A percentile compares a stretch with the other conserved stretches of the same genome.
Evolutionary conservation across 768 basidiomycete species (phyloP).

Genomic region (Termitomyces sp.): DNA sequence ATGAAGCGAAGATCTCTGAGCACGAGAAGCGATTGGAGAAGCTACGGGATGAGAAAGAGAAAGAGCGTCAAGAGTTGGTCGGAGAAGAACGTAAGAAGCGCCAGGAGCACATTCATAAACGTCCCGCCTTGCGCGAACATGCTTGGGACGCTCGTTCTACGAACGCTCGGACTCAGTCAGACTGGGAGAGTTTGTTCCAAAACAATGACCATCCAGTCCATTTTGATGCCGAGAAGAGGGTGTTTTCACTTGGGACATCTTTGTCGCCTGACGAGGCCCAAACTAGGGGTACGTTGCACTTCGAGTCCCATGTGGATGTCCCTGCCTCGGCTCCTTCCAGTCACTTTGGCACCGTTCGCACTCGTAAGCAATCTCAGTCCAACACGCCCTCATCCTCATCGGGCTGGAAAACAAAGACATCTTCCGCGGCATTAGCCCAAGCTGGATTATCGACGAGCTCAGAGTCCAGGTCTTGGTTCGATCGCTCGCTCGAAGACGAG

Average conservation of each 20-base stretch:
- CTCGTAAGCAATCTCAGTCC: slow-evolving; percentile 8
- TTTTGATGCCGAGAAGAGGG: slow-evolving; percentile 12
- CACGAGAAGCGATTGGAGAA: slow-evolving; percentile 33
- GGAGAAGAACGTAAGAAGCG: slow-evolving; percentile 32
- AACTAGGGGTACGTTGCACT: neutral
- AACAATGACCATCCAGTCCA: slow-evolving; percentile 4
- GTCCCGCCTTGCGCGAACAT: slow-evolving; percentile 14
- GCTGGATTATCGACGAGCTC: neutral
- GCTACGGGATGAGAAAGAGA: slow-evolving; percentile 43
- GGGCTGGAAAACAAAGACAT: slow-evolving; percentile 16
- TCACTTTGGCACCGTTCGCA: slow-evolving; percentile 6
- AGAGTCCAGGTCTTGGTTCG: neutral
- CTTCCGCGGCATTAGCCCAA: slow-evolving; percentile 6
- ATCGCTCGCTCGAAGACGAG: neutral
- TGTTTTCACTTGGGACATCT: slow-evolving; percentile 7
- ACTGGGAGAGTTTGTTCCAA: slow-evolving; percentile 13
- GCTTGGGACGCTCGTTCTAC: slow-evolving; percentile 3
- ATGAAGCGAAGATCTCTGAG: slow-evolving; percentile 27
- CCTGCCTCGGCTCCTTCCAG: neutral
- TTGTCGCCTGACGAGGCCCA: slow-evolving; percentile 5
- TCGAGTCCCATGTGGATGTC: slow-evolving; percentile 1
- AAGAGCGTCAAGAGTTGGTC: slow-evolving; percentile 40
- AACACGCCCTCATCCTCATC: slow-evolving; percentile 13
- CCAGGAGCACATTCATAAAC: slow-evolving; percentile 23
- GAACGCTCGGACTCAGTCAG: neutral